These are phyloP conservation scores for Trichoderma virens DNA, from an alignment of 495 filamentous ascomycete genomes.

Conservation along the genomic window DNA sequence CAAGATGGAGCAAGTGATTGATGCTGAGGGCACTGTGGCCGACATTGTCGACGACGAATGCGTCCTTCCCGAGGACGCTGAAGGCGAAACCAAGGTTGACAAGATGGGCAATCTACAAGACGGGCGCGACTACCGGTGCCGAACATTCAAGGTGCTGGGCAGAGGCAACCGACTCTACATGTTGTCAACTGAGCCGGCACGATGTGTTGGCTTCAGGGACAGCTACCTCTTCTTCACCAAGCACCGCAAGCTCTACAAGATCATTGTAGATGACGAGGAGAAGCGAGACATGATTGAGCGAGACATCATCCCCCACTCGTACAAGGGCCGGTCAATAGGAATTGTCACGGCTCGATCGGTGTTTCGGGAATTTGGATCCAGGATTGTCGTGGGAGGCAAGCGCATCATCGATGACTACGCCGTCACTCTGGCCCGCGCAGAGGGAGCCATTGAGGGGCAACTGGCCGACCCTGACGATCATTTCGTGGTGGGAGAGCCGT, in stretches of 20 bases:
- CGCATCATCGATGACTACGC: slow-evolving; percentile 87
- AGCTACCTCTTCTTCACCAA: slow-evolving; percentile 98
- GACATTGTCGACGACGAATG: slow-evolving; percentile 90
- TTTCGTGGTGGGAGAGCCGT: slow-evolving; percentile 62
- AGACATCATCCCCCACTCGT: slow-evolving; percentile 90
- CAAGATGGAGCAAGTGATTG: slow-evolving; percentile 66
- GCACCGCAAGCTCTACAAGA: slow-evolving; percentile 89
- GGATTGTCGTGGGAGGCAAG: slow-evolving; percentile 85
- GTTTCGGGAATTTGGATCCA: slow-evolving; percentile 90
- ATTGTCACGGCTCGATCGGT: slow-evolving; percentile 95
- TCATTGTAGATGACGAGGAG: slow-evolving; percentile 86
- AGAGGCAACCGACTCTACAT: slow-evolving; percentile 89
- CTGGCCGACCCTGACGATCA: slow-evolving; percentile 79
- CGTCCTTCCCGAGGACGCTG: slow-evolving; percentile 73
- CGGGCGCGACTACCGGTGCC: slow-evolving; percentile 84
- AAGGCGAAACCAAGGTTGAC: slow-evolving; percentile 89
- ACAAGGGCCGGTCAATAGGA: slow-evolving; percentile 96
- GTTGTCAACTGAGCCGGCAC: slow-evolving; percentile 92
- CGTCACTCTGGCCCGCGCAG: slow-evolving; percentile 63
- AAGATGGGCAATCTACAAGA: slow-evolving; percentile 72
- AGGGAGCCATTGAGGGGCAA: slow-evolving; percentile 83
- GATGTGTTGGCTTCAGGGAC: slow-evolving; percentile 94
- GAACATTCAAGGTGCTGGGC: slow-evolving; percentile 81
- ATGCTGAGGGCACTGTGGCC: slow-evolving; percentile 91
- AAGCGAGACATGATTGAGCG: slow-evolving; percentile 92